These are phyloP conservation scores for Leptographium radiaticola DNA, from an alignment of 2,329 filamentous ascomycete genomes.

Conservation along the genomic window DNA sequence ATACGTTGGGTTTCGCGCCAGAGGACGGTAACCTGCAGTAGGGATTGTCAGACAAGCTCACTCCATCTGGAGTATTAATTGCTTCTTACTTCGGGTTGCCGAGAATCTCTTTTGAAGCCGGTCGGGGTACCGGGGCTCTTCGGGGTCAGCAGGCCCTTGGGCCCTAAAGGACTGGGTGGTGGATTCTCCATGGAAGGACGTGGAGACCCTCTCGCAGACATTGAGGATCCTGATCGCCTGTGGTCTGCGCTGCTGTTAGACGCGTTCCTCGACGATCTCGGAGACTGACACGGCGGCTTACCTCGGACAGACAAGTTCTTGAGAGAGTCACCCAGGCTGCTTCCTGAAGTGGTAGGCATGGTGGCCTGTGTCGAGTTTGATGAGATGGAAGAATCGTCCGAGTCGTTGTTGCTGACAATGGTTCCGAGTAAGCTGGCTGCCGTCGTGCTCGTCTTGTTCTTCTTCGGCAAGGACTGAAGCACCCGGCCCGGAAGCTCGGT, in stretches of 20 bases:
- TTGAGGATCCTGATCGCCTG: conserved; percentile 22
- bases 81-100: conserved; percentile 13
- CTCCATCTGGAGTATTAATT: no score
- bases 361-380: conserved; percentile 59
- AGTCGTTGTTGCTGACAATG: conserved; percentile 48
- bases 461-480: conserved; percentile 72
- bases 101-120: not conserved
- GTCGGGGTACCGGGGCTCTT: not conserved
- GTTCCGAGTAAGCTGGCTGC: conserved; percentile 40
- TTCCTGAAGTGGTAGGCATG: conserved; percentile 12
- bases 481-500: conserved; percentile 85
- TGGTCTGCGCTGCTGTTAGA: conserved; percentile 13
- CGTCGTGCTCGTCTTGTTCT: conserved; percentile 73
- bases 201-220: conserved; percentile 26
- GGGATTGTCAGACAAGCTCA: not conserved
- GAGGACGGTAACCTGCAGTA: conserved; percentile 34
- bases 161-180: conserved; percentile 13
- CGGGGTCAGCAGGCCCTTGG: not conserved
- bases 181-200: conserved; percentile 31
- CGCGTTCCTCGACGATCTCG: no score
- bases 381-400: conserved; percentile 68
- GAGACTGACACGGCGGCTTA: conserved; percentile 10
- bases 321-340: conserved; percentile 19
- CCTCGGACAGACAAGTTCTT: conserved; percentile 31
- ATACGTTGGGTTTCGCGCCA: conserved; percentile 85